A percentile compares a stretch with the other conserved stretches of the same genome.
Conservation (phyloP, 2,329 filamentous ascomycete species). For the Fusarium humuli region DNA sequence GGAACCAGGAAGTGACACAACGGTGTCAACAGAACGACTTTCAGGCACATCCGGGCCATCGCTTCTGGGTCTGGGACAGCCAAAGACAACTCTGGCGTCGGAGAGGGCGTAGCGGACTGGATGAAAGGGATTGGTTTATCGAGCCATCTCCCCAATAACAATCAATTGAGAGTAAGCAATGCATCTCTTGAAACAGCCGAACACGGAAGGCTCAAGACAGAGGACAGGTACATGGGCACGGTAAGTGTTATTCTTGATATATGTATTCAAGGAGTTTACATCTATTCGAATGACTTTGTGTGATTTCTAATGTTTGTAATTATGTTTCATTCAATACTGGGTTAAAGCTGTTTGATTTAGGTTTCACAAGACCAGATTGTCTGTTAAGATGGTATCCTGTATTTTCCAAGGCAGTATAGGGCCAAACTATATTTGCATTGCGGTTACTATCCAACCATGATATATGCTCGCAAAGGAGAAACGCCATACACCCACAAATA, state of each 20-base stretch:
- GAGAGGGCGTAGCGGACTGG: constrained; percentile 2
- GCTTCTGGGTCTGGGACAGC: constrained; percentile 23
- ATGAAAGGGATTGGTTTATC: constrained; percentile 28
- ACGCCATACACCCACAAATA: constrained; percentile 34
- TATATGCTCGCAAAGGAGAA: constrained; percentile 27
- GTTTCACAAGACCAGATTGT: neutral
- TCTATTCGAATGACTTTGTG: neutral
- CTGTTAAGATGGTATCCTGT: neutral
- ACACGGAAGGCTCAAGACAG: neutral
- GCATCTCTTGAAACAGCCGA: neutral
- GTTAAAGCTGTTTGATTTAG: neutral
- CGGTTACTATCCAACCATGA: constrained; percentile 16
- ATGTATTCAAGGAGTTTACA: neutral
- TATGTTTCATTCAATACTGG: neutral
- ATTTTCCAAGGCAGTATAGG: neutral
- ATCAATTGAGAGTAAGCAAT: constrained; percentile 1
- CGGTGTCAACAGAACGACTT: constrained; percentile 8
- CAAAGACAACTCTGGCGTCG: constrained; percentile 23
- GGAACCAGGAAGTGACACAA: neutral
- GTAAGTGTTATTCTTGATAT: neutral
- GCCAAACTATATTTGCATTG: constrained; percentile 14
- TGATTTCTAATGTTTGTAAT: neutral
- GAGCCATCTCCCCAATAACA: constrained; percentile 9
- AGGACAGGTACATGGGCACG: neutral
- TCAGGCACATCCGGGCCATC: constrained; percentile 17